Evolutionary conservation across 2,329 filamentous ascomycete genomes (phyloP), one percentile per base, ranked within the genome.

Genomic region (Penicillium sp.): DNA sequence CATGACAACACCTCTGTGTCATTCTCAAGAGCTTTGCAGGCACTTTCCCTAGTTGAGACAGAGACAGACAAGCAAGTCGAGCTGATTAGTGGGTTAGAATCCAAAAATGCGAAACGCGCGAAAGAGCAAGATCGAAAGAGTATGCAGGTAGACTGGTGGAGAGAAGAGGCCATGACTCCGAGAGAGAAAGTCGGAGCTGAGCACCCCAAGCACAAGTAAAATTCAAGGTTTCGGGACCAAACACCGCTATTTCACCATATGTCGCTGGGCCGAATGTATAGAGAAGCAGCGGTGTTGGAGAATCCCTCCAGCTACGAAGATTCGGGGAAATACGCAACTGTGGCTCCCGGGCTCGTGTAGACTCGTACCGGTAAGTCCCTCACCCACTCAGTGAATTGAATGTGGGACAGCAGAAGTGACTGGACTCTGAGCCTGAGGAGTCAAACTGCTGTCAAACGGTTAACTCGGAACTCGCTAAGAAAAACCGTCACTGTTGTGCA

Each of bases 131-230:
- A 35, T 29, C 3, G 13, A 51, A 13, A 5, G 5, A 31, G n/a
- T 17, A 41, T 17, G 23, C 29, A 38, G 35, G 35, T 13, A 41
- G 35, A 41, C 35, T 41, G 35, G 35, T 11, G 21, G 4, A 38
- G 35, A 41, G 35, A 15, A 13, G 8, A 15, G 9, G 15, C 11
- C 9, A 15, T 41, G 35, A 41, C 35, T 41, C 11, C 35, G 11
- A 41, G 17, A 52, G 8, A 9, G 21, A 56, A 56, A 38, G 54
- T 56, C 54, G 54, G 54, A 56, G 54, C 54, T 56, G 54, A 56
- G 15, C 26, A 19, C 29, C n/a, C 15, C 17, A n/a, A 35, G 21
- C 29, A 56, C 15, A 19, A 31, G 26, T 15, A 17, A 21, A 44
- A 38, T 17, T 35, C 54, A 31, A 35, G 13, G 45, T 31, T 31